phyloP scores from a whole-genome alignment of 345 rosid genomes.

The Eucalyptus pauciflora region DNA sequence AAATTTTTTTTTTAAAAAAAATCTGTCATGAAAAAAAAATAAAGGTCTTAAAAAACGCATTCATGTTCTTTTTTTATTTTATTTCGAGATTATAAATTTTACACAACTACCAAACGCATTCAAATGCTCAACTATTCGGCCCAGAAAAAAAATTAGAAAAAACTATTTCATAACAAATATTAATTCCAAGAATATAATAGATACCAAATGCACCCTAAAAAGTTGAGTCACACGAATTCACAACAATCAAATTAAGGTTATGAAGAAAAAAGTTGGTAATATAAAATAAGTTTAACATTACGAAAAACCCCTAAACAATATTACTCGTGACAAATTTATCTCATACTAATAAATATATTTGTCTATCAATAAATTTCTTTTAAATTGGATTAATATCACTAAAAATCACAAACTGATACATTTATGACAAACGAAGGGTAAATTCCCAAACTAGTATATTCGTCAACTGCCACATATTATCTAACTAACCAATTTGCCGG shows the following conservation, averaged over 20 bases:
- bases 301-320: accelerated
- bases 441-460: accelerated
- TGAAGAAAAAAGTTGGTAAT: not conserved
- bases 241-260: not conserved
- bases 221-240: accelerated
- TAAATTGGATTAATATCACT: accelerated
- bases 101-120: accelerated
- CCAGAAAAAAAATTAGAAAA: accelerated
- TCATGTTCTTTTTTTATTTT: too few species aligned
- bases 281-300: not conserved
- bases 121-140: accelerated
- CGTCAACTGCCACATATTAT: accelerated
- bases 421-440: accelerated
- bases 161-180: accelerated
- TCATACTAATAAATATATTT: too few species aligned
- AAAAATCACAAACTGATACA: accelerated
- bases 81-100: too few species aligned
- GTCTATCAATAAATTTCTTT: accelerated
- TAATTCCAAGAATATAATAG: not conserved
- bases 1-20: too few species aligned
- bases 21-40: too few species aligned
- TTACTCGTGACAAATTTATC: too few species aligned
- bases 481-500: accelerated
- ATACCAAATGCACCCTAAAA: not conserved
- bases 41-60: too few species aligned